Evolutionary conservation across 2,329 filamentous ascomycete genomes (phyloP), one percentile per base, ranked within the genome.

Genomic region (Exophiala phaeomuriformis): DNA sequence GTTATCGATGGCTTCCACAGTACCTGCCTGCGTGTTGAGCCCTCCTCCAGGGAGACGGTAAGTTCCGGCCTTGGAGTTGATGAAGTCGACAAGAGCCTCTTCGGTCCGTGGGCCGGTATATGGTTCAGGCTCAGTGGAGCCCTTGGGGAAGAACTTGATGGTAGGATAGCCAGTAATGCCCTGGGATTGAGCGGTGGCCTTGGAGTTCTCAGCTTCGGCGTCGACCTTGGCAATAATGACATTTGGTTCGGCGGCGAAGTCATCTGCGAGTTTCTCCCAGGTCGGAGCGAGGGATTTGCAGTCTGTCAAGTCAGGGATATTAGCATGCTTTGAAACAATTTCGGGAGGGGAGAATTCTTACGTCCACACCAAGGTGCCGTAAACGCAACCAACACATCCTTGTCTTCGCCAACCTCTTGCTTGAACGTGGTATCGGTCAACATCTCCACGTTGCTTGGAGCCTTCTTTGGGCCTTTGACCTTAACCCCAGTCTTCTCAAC

Each of bases 341-440:
- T 40, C 3, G 4, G 28, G 41, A 12, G 57, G 33, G 29, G 46
- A 8, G 54, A 46, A n/a, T 56, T 62, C 90, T 74, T 82, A 97
- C 93, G 91, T 71, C 91, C 91, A 73, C 93, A 98, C 93, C 91
- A 97, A 49, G 93, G 90, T 49, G 93, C 91, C 64, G 94, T 98
- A 72, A 98, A 98, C 43, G 94, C 90, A 68, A 98, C 90, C 51
- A 98, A 72, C 19, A 95, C 88, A 71, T 94, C 79, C 80, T 95
- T 90, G 60, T 95, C 88, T 48, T 83, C 78, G 60, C 91, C 91
- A 74, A 96, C 77, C 55, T 80, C 76, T 68, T 84, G 75, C 71
- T 83, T 81, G 74, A 97, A 97, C 55, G 81, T 82, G 63, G 78
- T 71, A 66, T 97, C 90, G 47, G 80, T 90, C 70, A 98, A 78